Percentiles rank a stretch among this genome's conserved stretches.
Conservation (phyloP, 2,329 filamentous ascomycete genomes). For the Massarina eburnea region DNA sequence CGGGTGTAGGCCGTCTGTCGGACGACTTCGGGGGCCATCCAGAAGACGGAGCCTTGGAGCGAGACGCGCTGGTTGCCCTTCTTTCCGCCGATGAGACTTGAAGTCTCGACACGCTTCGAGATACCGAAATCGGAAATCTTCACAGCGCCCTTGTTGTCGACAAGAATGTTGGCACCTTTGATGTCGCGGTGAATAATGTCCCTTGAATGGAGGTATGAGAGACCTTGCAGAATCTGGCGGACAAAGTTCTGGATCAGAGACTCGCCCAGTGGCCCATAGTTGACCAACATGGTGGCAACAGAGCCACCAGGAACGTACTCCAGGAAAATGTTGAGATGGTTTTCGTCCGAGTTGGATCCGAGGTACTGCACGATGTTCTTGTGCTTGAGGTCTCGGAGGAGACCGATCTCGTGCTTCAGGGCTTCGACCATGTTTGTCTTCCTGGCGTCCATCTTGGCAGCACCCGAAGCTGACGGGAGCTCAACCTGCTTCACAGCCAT, state of each 20-base stretch:
- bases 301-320: slow-evolving; percentile 98
- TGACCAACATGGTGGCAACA: slow-evolving; percentile 97
- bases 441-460: slow-evolving; percentile 73
- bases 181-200: slow-evolving; percentile 99
- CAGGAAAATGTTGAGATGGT: slow-evolving; percentile 98
- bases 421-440: slow-evolving; percentile 99
- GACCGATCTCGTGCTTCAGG: slow-evolving; percentile 91
- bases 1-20: slow-evolving; percentile 97
- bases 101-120: slow-evolving; percentile 93
- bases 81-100: slow-evolving; percentile 67
- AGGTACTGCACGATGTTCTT: slow-evolving; percentile 98
- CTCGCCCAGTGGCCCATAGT: slow-evolving; percentile 92
- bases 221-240: slow-evolving; percentile 86
- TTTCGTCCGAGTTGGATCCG: slow-evolving; percentile 86
- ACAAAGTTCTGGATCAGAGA: slow-evolving; percentile 95
- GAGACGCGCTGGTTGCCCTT: slow-evolving; percentile 60
- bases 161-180: slow-evolving; percentile 97
- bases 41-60: slow-evolving; percentile 95
- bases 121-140: slow-evolving; percentile 99
- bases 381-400: slow-evolving; percentile 91
- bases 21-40: slow-evolving; percentile 99
- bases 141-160: slow-evolving; percentile 98
- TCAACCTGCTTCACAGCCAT: slow-evolving; percentile 99
- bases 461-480: slow-evolving; percentile 76
- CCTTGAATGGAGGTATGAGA: slow-evolving; percentile 88